Percentiles rank a stretch among this genome's conserved stretches.
phyloP scores from a whole-genome alignment of 352 stramenopile genomes.

The Pythium scleroteichum region DNA sequence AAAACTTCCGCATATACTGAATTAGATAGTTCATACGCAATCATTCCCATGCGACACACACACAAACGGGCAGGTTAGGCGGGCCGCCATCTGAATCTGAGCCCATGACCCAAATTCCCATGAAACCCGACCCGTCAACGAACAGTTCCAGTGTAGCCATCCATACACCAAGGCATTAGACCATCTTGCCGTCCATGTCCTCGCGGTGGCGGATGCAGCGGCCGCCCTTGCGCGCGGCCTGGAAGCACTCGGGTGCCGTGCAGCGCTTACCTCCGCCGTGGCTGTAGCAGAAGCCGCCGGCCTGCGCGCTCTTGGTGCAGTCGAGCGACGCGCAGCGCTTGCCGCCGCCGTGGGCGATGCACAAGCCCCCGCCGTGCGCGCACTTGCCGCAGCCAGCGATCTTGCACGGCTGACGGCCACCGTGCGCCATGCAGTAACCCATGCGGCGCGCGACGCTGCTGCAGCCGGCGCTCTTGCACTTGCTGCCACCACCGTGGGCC shows the following conservation, averaged over 20 bases:
- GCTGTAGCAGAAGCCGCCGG: slow-evolving; percentile 77
- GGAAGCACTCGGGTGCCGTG: slow-evolving; percentile 66
- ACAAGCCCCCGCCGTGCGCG: slow-evolving; percentile 73
- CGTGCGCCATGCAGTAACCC: slow-evolving; percentile 76
- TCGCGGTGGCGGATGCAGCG: slow-evolving; percentile 81
- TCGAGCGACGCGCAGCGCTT: slow-evolving; percentile 59
- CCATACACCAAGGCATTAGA: background rate
- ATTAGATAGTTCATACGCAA: slow-evolving; percentile 5
- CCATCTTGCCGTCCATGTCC: background rate
- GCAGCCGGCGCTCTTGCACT: slow-evolving; percentile 65
- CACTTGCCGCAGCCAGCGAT: slow-evolving; percentile 67
- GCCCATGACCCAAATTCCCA: no score
- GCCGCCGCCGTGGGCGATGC: slow-evolving; percentile 71
- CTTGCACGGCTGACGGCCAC: slow-evolving; percentile 75
- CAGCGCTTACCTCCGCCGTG: slow-evolving; percentile 81
- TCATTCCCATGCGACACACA: slow-evolving; percentile 17
- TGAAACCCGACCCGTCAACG: slow-evolving; percentile 9
- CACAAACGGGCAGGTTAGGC: background rate
- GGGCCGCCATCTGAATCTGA: background rate
- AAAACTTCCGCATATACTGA: slow-evolving; percentile 19
- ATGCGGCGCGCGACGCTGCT: slow-evolving; percentile 64
- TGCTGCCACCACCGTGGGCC: slow-evolving; percentile 80
- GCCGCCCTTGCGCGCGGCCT: slow-evolving; percentile 74
- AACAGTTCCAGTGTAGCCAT: slow-evolving; percentile 15
- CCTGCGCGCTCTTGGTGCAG: slow-evolving; percentile 74